phyloP scores from a whole-genome alignment of 768 basidiomycete species.

The Floccularia luteovirens region DNA sequence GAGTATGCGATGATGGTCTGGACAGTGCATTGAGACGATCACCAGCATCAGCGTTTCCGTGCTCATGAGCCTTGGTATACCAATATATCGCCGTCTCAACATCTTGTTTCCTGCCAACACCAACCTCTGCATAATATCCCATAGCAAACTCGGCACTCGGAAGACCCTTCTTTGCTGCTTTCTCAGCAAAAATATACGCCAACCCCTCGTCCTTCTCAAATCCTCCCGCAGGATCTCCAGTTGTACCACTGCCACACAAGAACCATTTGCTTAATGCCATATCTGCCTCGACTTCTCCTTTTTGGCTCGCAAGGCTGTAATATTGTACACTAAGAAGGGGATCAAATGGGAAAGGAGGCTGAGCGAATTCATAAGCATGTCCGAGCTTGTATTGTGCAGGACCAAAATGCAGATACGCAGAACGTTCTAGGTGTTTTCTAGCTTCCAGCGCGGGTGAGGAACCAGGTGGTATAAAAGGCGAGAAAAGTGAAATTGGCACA shows the following conservation, averaged over 20 bases:
- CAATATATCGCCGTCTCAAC: conserved; percentile 62
- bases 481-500: conserved; percentile 43
- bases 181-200: conserved; percentile 86
- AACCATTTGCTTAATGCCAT: conserved; percentile 99
- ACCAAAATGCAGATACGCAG: conserved; percentile 79
- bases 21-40: conserved; percentile 67
- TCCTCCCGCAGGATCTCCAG: conserved; percentile 25
- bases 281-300: conserved; percentile 88
- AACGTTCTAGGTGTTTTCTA: conserved; percentile 69
- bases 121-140: conserved; percentile 93
- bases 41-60: conserved; percentile 76
- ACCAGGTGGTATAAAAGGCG: conserved; percentile 45
- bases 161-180: conserved; percentile 68
- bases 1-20: conserved; percentile 47
- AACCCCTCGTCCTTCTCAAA: conserved; percentile 87
- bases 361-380: conserved; percentile 87
- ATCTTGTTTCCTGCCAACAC: conserved; percentile 69
- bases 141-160: conserved; percentile 89
- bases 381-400: conserved; percentile 93
- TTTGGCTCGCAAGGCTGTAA: conserved; percentile 75
- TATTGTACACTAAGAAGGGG: conserved; percentile 87
- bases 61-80: conserved; percentile 70
- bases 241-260: conserved; percentile 64
- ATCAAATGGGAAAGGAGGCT: conserved; percentile 80
- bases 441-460: conserved; percentile 52